phyloP scores from a whole-genome alignment of 441 rosid genomes.

The Bocquillonia castaneifolia region DNA sequence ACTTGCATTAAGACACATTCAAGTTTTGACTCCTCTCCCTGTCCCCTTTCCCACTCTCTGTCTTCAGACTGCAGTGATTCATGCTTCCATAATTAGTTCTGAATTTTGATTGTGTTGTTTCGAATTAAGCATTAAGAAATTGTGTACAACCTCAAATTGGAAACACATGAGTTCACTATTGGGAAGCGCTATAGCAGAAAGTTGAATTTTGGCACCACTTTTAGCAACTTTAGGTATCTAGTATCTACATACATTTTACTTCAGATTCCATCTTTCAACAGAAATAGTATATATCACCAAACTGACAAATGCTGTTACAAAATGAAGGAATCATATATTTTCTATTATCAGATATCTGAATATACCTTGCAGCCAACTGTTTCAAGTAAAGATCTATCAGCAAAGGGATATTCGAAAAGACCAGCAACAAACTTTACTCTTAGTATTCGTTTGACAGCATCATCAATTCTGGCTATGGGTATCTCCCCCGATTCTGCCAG shows the following conservation, averaged over 20 bases:
- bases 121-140: not conserved
- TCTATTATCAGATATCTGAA: too few relatives aligned
- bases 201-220: not conserved
- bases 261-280: not conserved
- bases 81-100: not conserved
- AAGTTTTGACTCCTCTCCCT: not conserved
- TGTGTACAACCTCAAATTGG: not conserved
- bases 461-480: constrained; percentile 59
- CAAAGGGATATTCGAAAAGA: constrained; percentile 70
- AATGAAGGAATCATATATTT: constrained; percentile 1
- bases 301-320: not conserved
- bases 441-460: constrained; percentile 81
- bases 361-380: constrained; percentile 77
- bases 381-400: constrained; percentile 61
- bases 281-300: not conserved
- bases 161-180: not conserved
- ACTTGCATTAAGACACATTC: not conserved
- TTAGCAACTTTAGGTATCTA: not conserved
- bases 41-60: not conserved
- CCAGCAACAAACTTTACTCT: constrained; percentile 82
- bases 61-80: not conserved
- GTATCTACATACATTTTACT: not conserved
- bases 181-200: not conserved
- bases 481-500: constrained; percentile 69
- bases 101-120: not conserved